Conservation (phyloP, 169 alveolate species). For the Cryptosporidium meleagridis region DNA sequence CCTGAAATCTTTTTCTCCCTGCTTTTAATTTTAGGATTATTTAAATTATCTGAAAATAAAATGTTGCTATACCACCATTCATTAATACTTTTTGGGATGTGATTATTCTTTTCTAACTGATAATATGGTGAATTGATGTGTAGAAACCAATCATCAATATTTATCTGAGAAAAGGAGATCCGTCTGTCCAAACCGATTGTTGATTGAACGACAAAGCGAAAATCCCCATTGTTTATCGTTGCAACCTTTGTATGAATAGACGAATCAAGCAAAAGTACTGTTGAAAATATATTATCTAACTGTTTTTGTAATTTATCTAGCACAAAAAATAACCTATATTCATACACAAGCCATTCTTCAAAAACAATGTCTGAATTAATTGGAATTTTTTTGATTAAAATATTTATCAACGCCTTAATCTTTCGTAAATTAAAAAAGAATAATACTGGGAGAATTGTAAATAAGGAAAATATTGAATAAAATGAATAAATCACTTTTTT, state of each 20-base stretch:
- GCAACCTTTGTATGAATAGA: slow-evolving; percentile 46
- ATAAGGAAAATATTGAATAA: not conserved
- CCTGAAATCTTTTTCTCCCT: not conserved
- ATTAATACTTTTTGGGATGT: slow-evolving; percentile 42
- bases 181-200: slow-evolving; percentile 26
- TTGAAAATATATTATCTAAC: slow-evolving; percentile 49
- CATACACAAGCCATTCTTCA: slow-evolving; percentile 47
- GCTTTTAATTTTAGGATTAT: slow-evolving; percentile 21
- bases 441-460: slow-evolving; percentile 17
- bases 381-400: not conserved
- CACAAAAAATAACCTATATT: slow-evolving; percentile 14
- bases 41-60: slow-evolving; percentile 37
- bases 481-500: not conserved
- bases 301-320: slow-evolving; percentile 30
- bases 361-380: not conserved
- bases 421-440: slow-evolving; percentile 4
- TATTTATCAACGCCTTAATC: not conserved
- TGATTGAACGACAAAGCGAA: slow-evolving; percentile 17
- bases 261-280: slow-evolving; percentile 38
- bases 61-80: slow-evolving; percentile 62
- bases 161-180: slow-evolving; percentile 5
- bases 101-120: not conserved
- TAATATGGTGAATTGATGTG: not conserved
- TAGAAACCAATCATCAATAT: slow-evolving; percentile 40
- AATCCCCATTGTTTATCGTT: slow-evolving; percentile 13